Evolutionary conservation across 345 rosid species (phyloP).

Genomic region (Eucalyptus sideroxylon): DNA sequence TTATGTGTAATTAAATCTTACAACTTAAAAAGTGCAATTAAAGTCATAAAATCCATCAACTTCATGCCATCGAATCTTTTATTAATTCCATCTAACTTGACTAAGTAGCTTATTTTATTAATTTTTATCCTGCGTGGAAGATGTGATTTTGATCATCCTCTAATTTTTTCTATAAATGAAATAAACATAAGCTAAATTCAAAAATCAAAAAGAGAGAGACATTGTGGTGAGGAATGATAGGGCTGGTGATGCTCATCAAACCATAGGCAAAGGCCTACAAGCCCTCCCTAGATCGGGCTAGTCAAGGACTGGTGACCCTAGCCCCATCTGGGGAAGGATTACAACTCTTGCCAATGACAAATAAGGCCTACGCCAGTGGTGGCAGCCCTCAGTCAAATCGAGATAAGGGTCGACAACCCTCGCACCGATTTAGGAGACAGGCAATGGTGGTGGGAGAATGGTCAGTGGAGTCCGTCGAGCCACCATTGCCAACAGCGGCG

Average conservation of each 20-base stretch:
- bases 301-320: fast-evolving
- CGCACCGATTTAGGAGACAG: fast-evolving
- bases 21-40: too few species aligned
- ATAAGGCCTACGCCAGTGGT: not conserved
- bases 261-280: not conserved
- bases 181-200: fast-evolving
- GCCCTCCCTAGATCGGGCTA: fast-evolving
- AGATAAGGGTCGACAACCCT: too few species aligned
- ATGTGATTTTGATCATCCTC: fast-evolving
- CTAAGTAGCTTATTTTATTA: too few species aligned
- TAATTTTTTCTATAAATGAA: too few species aligned
- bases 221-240: not conserved
- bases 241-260: fast-evolving
- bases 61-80: too few species aligned
- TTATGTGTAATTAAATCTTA: fast-evolving
- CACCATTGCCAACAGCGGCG: fast-evolving
- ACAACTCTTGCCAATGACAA: too few species aligned
- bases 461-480: too few species aligned
- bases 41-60: not conserved
- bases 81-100: fast-evolving
- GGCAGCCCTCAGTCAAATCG: fast-evolving
- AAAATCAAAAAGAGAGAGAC: too few species aligned
- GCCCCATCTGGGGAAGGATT: fast-evolving
- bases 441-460: too few species aligned
- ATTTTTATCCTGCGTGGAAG: fast-evolving